Percentiles rank a stretch among this genome's conserved stretches.
These are phyloP conservation scores for Phytophthora colocasiae DNA, from an alignment of 352 stramenopile species.

Conservation along the genomic window DNA sequence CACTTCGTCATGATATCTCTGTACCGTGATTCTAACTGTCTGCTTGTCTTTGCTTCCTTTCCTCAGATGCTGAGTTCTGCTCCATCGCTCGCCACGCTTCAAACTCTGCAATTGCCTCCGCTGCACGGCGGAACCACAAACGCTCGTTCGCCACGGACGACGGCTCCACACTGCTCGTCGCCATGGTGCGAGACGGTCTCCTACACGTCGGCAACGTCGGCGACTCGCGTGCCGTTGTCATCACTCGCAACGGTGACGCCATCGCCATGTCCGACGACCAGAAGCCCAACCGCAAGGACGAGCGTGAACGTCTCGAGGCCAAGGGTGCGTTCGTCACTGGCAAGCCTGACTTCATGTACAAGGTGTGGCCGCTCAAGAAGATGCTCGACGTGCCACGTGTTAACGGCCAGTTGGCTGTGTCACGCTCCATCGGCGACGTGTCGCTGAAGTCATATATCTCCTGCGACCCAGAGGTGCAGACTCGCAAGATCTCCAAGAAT, in stretches of 20 bases:
- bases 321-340: conserved; percentile 74
- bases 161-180: conserved; percentile 79
- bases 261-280: conserved; percentile 79
- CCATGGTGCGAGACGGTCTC: conserved; percentile 71
- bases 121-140: conserved; percentile 26
- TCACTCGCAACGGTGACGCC: conserved; percentile 61
- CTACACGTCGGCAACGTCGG: conserved; percentile 86
- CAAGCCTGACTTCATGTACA: conserved; percentile 68
- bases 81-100: conserved; percentile 55
- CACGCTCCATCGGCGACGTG: conserved; percentile 83
- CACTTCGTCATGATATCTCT: not conserved
- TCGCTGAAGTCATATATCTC: conserved; percentile 81
- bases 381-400: conserved; percentile 84
- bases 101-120: conserved; percentile 36
- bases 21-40: conserved; percentile 11
- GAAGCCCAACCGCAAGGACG: conserved; percentile 82
- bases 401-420: conserved; percentile 84
- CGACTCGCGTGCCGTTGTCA: conserved; percentile 80
- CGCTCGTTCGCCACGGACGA: conserved; percentile 76
- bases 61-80: conserved; percentile 72
- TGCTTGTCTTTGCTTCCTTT: conserved; percentile 1
- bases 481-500: conserved; percentile 55
- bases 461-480: conserved; percentile 80
- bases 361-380: conserved; percentile 78
- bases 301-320: conserved; percentile 73